Evolutionary conservation across 306 rosid species (phyloP).

Genomic region (Cicer judaicum): DNA sequence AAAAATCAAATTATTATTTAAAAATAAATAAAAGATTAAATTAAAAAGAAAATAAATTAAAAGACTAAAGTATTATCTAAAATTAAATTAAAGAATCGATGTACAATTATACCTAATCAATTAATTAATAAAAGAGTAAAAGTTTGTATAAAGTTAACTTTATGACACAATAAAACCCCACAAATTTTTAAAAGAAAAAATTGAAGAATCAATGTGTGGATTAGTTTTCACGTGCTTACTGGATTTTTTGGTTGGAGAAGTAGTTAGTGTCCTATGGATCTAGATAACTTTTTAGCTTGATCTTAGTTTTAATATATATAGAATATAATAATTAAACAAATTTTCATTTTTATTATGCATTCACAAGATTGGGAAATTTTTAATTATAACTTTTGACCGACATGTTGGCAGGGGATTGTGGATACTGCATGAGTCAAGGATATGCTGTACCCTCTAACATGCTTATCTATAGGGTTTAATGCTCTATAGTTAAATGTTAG

Average conservation of each 20-base stretch:
- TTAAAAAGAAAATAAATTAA: too few relatives aligned
- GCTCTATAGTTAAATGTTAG: constrained; percentile 43
- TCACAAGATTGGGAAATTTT: constrained; percentile 7
- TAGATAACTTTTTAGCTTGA: constrained; percentile 3
- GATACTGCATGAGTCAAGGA: constrained; percentile 51
- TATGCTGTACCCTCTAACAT: constrained; percentile 44
- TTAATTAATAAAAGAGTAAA: constrained; percentile 25
- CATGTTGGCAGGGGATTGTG: constrained; percentile 44
- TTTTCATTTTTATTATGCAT: constrained; percentile 4
- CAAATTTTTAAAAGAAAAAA: constrained; percentile 21
- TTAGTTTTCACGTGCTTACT: constrained; percentile 51
- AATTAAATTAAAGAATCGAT: too few relatives aligned
- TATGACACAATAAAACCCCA: constrained; percentile 37
- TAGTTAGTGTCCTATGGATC: constrained; percentile 36
- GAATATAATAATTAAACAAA: neutral
- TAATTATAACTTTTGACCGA: constrained; percentile 44
- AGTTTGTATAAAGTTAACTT: constrained; percentile 43
- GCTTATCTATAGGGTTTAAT: constrained; percentile 24
- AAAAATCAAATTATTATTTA: too few relatives aligned
- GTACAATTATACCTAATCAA: neutral
- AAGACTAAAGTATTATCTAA: too few relatives aligned
- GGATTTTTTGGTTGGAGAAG: constrained; percentile 25
- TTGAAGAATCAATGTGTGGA: constrained; percentile 36
- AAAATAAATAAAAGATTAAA: too few relatives aligned
- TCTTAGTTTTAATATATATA: neutral